Evolutionary conservation across 1,284 basidiomycete genomes (phyloP), one percentile per base, ranked within the genome.

Genomic region (Peniophora sp.): DNA sequence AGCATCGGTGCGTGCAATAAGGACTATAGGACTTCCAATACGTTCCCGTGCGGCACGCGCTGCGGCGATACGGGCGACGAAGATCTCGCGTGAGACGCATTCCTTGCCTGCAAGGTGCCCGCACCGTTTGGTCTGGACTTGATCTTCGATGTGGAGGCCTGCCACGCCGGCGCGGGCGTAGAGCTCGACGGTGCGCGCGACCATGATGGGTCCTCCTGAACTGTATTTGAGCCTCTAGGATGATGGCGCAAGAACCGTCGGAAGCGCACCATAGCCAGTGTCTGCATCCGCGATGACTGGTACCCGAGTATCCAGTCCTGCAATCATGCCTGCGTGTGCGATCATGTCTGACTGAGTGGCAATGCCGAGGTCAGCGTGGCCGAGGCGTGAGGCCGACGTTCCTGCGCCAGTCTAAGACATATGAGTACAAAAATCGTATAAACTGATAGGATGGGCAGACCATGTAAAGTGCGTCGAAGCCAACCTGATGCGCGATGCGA

Each of bases 81-180:
- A 63, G 48, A 58, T 58, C 55, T 63, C 61, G 44, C 59, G 55
- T 24, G 58, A 55, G 20, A 61, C 61, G 11, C 61, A 55, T 37
- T 63, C 60, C 52, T 61, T 63, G 3, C 60, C 61, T 15, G 54
- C 50, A 22, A 59, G 54, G 55, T 60, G 60, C 0, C 60, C 59
- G 41, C 57, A 60, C 2, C 58, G 59, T 51, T 62, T 60, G 34
- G 57, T 51, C 55, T 17, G 12, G 14, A 22, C 59, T 55, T 62
- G 58, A 47, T 62, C 59, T 47, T 62, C 61, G 47, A 62, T 62
- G 39, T 62, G 61, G 51, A 58, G 60, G 3, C 58, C 60, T n/a
- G 59, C 60, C 42, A 60, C 55, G 39, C 60, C 59, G 9, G 59
- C 58, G 34, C 56, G 50, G 50, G 60, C 60, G 50, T 62, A 62